A percentile compares a stretch with the other conserved stretches of the same genome.
Conservation (phyloP, 2,329 filamentous ascomycete genomes). For the Colletotrichum sp. region DNA sequence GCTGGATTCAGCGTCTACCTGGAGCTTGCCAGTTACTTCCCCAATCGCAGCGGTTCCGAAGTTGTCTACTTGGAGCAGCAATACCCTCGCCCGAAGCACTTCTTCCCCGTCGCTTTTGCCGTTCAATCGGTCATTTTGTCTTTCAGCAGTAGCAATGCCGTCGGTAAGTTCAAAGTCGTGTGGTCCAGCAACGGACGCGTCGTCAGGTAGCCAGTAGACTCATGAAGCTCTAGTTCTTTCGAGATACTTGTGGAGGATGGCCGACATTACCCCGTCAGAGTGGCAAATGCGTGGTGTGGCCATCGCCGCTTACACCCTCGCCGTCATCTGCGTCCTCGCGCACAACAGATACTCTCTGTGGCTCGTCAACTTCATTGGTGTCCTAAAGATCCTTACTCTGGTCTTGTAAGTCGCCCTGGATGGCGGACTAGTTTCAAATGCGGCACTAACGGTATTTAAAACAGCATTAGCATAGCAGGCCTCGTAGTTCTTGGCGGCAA, state of each 20-base stretch:
- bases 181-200: background rate
- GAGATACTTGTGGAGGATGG: conserved; percentile 66
- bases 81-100: conserved; percentile 66
- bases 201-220: background rate
- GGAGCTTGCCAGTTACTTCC: conserved; percentile 69
- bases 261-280: conserved; percentile 50
- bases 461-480: conserved; percentile 59
- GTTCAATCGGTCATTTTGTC: conserved; percentile 68
- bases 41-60: conserved; percentile 68
- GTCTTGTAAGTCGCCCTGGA: conserved; percentile 46
- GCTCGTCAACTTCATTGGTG: conserved; percentile 60
- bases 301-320: conserved; percentile 65
- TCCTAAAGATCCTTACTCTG: conserved; percentile 65
- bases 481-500: conserved; percentile 61
- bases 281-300: conserved; percentile 74
- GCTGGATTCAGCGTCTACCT: conserved; percentile 65
- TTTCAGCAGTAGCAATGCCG: conserved; percentile 69
- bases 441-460: background rate
- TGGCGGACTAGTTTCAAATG: background rate
- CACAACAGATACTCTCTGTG: conserved; percentile 64
- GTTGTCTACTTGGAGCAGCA: conserved; percentile 74
- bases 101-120: conserved; percentile 70
- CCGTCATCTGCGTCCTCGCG: conserved; percentile 55
- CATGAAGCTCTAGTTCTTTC: conserved; percentile 53
- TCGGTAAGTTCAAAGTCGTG: conserved; percentile 38